Base-by-base conservation (phyloP, 257 asterid species). In the Buddleja alternifolia region DNA sequence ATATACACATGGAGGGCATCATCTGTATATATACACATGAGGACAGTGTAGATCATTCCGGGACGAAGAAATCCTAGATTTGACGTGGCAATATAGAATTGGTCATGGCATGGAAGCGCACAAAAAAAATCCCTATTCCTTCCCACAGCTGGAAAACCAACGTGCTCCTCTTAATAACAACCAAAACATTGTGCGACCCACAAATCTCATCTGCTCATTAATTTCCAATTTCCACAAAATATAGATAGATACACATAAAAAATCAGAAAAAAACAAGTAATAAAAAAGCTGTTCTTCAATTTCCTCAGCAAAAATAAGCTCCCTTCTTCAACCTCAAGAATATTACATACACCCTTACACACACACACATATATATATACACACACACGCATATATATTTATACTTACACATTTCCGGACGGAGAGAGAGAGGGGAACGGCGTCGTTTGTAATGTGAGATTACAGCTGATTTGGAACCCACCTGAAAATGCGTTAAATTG, bases 401-500 rank as follows among this genome's bases (percentile, higher is more conserved):
- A 23, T 19, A 10, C 2, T 29, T 66, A 24, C 32, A 50, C 2
- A 50, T 53, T 5, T 41, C 20, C 7, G 3, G 16, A n/a, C 40
- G 40, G 29, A 9, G 0, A 4, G 48, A 21, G 58, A 14, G 67
- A 39, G 17, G 24, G 46, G 52, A 25, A 70, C 74, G 70, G 60
- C 66, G 74, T 58, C 71, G 70, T 64, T 23, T 5, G 14, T 1
- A 19, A 7, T 57, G 53, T 39, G 37, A 37, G 47, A 6, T 70
- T 57, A 52, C 63, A 45, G 63, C 65, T 51, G 58, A 55, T 61
- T 71, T 4, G 16, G 52, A 52, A 39, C 40, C 32, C 16, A 47
- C 40, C 61, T 69, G 80, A 73, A 69, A 75, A 62, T 75, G 80
- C 78, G 63, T 64, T 67, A 67, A 19, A 36, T 71, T 50, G 77